These are phyloP conservation scores for Dovyalis caffra DNA, from an alignment of 345 rosid genomes.

Conservation along the genomic window DNA sequence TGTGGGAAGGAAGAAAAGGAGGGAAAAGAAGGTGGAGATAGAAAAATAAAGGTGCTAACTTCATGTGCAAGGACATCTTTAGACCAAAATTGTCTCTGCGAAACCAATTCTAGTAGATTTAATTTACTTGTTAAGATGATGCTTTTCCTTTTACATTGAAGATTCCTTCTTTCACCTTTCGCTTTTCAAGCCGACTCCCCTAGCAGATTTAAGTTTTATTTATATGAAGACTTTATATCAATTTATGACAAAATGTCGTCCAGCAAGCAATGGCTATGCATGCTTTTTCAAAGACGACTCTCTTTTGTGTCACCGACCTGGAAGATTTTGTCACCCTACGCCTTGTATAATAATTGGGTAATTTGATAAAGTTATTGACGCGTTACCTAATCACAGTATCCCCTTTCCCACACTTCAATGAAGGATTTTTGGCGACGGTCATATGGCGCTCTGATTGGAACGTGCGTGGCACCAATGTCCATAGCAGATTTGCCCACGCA, in stretches of 20 bases:
- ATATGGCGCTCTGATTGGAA: too few species aligned
- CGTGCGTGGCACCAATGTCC: too few species aligned
- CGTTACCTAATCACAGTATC: neutral
- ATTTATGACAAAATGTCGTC: neutral
- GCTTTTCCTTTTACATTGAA: slow-evolving; percentile 19
- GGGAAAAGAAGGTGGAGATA: slow-evolving; percentile 6
- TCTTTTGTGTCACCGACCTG: slow-evolving; percentile 37
- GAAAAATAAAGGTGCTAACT: slow-evolving; percentile 34
- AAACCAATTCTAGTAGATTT: neutral
- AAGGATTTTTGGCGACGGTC: neutral
- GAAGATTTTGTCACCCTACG: slow-evolving; percentile 1
- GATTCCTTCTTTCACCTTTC: slow-evolving; percentile 38
- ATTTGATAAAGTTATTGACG: slow-evolving; percentile 7
- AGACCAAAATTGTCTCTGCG: neutral
- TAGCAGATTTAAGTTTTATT: neutral
- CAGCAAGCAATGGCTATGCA: slow-evolving; percentile 6
- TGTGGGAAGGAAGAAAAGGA: neutral
- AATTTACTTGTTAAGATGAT: slow-evolving; percentile 15
- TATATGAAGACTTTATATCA: neutral
- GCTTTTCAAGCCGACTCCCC: slow-evolving; percentile 28
- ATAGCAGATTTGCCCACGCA: too few species aligned
- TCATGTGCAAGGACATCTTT: slow-evolving; percentile 32
- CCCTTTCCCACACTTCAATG: slow-evolving; percentile 12
- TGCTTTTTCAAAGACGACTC: slow-evolving; percentile 30
- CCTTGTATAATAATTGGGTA: neutral